Evolutionary conservation across 1,139 yeast genomes (phyloP), one percentile per base, ranked within the genome.

Genomic region (Barnettozyma hawaiiensis): DNA sequence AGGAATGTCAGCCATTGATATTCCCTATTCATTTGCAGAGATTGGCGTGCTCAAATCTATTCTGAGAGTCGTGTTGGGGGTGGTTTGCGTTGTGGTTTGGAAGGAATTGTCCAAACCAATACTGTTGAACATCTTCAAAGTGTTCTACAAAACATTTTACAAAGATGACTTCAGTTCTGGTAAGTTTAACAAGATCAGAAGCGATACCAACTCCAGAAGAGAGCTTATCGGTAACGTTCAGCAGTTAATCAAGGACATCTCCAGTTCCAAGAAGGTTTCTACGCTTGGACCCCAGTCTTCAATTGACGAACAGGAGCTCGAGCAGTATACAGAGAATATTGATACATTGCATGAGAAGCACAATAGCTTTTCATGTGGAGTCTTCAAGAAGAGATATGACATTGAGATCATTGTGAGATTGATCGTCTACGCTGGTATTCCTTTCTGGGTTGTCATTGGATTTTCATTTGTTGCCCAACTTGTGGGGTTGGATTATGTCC

Each of bases 341-440:
- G 55, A 54, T n/a, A 40, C 49, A 21, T 22, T 51, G 9, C 52
- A 53, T 20, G 40, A 58, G 15, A 46, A 48, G 20, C 48, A 46
- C 35, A 48, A 31, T 2, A 24, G 45, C 3, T 50, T 50, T 40
- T 52, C 56, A 0, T 57, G 61, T 42, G 54, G 53, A 19, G 61
- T 53, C 1, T 54, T 58, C 46, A 57, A 53, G 38, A 47, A 48
- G 10, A 47, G 89, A 42, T 81, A 79, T 55, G 92, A 83, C 49
- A 81, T 83, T 24, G 90, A 82, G 50, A 83, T 84, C 15, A 66
- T 85, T 35, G 86, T 92, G 11, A 70, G 90, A 54, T 61, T 85
- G 46, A 66, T 82, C 16, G 84, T 85, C 1, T 87, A 87, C 60
- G 79, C 84, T 3, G 95, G 95, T 0, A 75, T 86, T 22, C 69